phyloP scores from a whole-genome alignment of 257 asterid species.

The Solanum sparsipilum region DNA sequence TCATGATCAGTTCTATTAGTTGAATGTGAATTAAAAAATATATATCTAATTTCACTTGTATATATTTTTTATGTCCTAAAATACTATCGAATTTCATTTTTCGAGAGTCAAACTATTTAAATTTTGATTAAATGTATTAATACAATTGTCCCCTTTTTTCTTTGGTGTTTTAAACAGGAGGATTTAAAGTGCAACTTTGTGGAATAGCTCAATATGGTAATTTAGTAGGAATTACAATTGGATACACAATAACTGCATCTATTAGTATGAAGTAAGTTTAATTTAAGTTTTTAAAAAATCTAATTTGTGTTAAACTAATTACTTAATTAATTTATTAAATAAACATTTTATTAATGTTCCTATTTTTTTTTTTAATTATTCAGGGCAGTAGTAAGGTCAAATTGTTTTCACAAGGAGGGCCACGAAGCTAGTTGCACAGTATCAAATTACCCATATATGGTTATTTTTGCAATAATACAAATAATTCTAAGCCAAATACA shows the following conservation, averaged over 20 bases:
- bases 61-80: not conserved
- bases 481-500: constrained; percentile 22
- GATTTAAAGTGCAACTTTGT: constrained; percentile 2
- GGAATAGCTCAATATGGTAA: constrained; percentile 7
- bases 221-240: constrained; percentile 3
- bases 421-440: constrained; percentile 9
- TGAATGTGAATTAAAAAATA: not conserved
- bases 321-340: not conserved
- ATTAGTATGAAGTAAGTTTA: constrained; percentile 30
- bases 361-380: not conserved
- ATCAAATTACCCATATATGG: constrained; percentile 14
- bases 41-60: too few relatives aligned
- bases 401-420: constrained; percentile 20
- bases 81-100: not conserved
- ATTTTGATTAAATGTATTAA: too few relatives aligned
- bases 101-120: not conserved
- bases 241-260: constrained; percentile 21
- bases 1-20: not conserved
- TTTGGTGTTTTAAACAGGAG: not conserved
- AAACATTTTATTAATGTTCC: not conserved
- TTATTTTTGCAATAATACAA: constrained; percentile 8
- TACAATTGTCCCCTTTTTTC: not conserved
- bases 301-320: not conserved
- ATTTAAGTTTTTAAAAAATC: not conserved
- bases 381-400: constrained; percentile 22